Evolutionary conservation across 768 basidiomycete species (phyloP), one percentile per base, ranked within the genome.

Genomic region (Suillus clintonianus): DNA sequence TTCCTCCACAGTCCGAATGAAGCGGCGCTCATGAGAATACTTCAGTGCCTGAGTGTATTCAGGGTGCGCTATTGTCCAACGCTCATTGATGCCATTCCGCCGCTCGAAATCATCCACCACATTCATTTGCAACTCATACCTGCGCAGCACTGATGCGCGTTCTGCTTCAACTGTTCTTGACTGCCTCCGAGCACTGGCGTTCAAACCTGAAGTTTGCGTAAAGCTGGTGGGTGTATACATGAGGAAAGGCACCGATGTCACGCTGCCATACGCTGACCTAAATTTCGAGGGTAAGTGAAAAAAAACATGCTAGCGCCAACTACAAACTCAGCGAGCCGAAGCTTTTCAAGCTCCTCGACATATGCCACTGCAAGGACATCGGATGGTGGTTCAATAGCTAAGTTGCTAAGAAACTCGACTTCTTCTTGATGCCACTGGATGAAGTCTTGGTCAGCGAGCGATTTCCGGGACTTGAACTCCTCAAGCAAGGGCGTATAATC

Each of bases 1-100:
- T 19, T 70, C 66, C 17, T 78, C 70, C 0, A 82, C 68, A 0
- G 75, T 74, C 5, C 47, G 61, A 13, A 68, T 69, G 54, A 79
- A 81, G 14, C 66, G 63, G 27, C 13, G 24, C 8, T 56, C 24
- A 7, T 62, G 19, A 10, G 17, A 22, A 22, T 62, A 62, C 19
- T 68, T 53, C 5, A 62, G 3, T 5, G 64, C 60, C 8, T 58
- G 51, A 17, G 42, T 59, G 55, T 78, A 81, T 48, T 78, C 69
- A 7, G 60, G 62, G 15, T 58, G 41, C 1, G 54, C 62, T 0
- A 71, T 70, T 19, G 63, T 68, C 79, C 78, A 79, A 0, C 72
- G 62, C 9, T 41, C 50, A 8, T 17, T 19, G 43, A 80, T 65
- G 74, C 74, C 43, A 73, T 59, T 32, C 64, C 37, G 11, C 10